Evolutionary conservation across 495 filamentous ascomycete species (phyloP).

Genomic region (Terfezia claveryi): DNA sequence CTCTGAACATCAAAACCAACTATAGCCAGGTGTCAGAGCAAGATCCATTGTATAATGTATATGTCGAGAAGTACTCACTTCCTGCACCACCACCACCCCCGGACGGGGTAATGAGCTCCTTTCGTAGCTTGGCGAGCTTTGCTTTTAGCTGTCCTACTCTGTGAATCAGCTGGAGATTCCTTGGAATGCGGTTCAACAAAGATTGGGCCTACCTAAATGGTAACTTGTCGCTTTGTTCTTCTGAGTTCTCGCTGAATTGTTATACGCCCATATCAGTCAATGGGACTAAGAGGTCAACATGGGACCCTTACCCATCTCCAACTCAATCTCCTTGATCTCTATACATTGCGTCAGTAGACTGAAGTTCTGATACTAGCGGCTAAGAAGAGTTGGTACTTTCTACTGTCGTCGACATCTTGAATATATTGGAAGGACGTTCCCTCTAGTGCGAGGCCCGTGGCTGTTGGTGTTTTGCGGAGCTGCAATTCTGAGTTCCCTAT

Average conservation of each 20-base stretch:
- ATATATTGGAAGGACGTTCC: background rate
- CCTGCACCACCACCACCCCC: conserved; percentile 62
- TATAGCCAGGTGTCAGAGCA: conserved; percentile 20
- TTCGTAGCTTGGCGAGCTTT: conserved; percentile 92
- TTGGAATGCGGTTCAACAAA: background rate
- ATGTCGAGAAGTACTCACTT: conserved; percentile 27
- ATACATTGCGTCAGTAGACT: conserved; percentile 7
- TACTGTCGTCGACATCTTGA: conserved; percentile 19
- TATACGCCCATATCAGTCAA: conserved; percentile 8
- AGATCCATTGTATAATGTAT: background rate
- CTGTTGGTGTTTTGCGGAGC: no score
- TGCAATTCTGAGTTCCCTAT: no score
- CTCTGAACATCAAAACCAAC: conserved; percentile 94
- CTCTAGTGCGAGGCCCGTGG: background rate
- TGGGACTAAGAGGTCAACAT: background rate
- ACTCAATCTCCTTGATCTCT: conserved; percentile 95
- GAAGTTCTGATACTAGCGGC: background rate
- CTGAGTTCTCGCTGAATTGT: conserved; percentile 54
- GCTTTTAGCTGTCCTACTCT: conserved; percentile 76
- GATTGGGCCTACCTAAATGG: conserved; percentile 28
- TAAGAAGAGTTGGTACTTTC: background rate
- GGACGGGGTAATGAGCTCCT: conserved; percentile 75
- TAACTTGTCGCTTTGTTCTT: conserved; percentile 77
- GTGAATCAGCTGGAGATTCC: background rate
- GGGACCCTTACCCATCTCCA: conserved; percentile 42